Evolutionary conservation across 768 basidiomycete genomes (phyloP).

Genomic region (Roridomyces roridus): DNA sequence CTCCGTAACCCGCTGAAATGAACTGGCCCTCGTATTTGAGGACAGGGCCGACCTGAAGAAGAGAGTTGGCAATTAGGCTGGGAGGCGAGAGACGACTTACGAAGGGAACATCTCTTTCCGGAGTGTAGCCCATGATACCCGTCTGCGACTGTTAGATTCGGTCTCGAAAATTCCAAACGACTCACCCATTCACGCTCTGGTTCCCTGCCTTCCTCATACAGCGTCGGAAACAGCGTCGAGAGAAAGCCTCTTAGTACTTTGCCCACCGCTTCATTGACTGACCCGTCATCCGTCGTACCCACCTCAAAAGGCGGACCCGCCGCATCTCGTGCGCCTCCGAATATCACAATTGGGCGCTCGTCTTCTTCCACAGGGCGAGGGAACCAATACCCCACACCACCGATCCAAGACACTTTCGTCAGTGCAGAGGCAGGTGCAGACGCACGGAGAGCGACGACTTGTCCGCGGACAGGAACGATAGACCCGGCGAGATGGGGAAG

Average conservation of each 20-base stretch:
- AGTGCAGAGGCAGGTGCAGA: slow-evolving; percentile 43
- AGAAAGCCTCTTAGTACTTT: slow-evolving; percentile 61
- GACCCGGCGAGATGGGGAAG: slow-evolving; percentile 68
- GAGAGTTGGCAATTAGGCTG: background rate
- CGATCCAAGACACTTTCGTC: slow-evolving; percentile 53
- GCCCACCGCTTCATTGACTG: slow-evolving; percentile 53
- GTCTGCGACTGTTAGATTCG: slow-evolving; percentile 52
- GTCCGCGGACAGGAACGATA: slow-evolving; percentile 78
- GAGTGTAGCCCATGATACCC: slow-evolving; percentile 83
- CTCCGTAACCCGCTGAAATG: slow-evolving; percentile 58
- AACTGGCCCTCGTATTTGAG: slow-evolving; percentile 49
- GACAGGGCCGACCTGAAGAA: slow-evolving; percentile 55
- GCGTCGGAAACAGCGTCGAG: slow-evolving; percentile 59
- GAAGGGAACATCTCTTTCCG: slow-evolving; percentile 66
- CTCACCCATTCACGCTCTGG: slow-evolving; percentile 86
- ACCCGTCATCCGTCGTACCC: slow-evolving; percentile 63
- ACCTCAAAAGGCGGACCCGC: slow-evolving; percentile 53
- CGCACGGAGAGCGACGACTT: slow-evolving; percentile 56
- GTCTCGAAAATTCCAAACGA: slow-evolving; percentile 3
- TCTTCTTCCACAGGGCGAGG: slow-evolving; percentile 53
- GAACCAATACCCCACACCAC: slow-evolving; percentile 77
- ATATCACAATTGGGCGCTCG: slow-evolving; percentile 63
- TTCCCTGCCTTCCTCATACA: slow-evolving; percentile 51
- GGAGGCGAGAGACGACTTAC: slow-evolving; percentile 45
- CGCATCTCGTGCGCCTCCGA: slow-evolving; percentile 71